Conservation (phyloP, 2,329 filamentous ascomycete genomes). For the Aspergillus brasiliensis region DNA sequence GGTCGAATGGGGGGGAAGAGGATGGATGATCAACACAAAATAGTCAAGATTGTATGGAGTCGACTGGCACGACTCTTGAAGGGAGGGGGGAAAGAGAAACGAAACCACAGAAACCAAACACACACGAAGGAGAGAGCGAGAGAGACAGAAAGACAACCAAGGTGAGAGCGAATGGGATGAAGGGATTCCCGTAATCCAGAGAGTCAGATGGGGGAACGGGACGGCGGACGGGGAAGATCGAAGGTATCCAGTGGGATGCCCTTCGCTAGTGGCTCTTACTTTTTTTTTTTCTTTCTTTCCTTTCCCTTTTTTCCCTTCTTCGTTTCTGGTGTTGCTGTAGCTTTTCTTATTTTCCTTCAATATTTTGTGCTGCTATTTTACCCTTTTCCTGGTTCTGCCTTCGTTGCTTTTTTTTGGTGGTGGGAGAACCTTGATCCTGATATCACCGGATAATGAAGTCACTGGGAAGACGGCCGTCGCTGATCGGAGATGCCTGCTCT, state of each 20-base stretch:
- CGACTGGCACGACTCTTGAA: neutral
- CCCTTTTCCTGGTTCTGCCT: neutral
- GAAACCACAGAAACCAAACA: slow-evolving; percentile 1
- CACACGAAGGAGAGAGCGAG: slow-evolving; percentile 1
- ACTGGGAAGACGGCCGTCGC: neutral
- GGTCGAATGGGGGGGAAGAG: neutral
- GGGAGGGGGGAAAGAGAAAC: slow-evolving; percentile 3
- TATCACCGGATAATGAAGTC: neutral
- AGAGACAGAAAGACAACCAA: slow-evolving; percentile 5
- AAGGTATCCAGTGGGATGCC: slow-evolving; percentile 10
- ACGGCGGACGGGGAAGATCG: slow-evolving; percentile 21
- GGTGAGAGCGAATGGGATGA: slow-evolving; percentile 15
- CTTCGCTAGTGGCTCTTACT: slow-evolving; percentile 14
- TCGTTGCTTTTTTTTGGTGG: neutral
- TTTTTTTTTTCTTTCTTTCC: slow-evolving; percentile 5
- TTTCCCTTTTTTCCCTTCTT: neutral
- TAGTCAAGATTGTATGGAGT: neutral
- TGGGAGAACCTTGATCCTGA: neutral
- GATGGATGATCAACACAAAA: neutral
- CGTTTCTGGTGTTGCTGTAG: neutral
- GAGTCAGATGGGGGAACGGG: slow-evolving; percentile 20
- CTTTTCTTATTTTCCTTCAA: neutral
- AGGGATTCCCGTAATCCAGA: slow-evolving; percentile 17
- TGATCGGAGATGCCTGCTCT: neutral
- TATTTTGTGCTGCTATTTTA: neutral